Conservation (phyloP, 768 basidiomycete genomes). For the Hygrophorus russula region DNA sequence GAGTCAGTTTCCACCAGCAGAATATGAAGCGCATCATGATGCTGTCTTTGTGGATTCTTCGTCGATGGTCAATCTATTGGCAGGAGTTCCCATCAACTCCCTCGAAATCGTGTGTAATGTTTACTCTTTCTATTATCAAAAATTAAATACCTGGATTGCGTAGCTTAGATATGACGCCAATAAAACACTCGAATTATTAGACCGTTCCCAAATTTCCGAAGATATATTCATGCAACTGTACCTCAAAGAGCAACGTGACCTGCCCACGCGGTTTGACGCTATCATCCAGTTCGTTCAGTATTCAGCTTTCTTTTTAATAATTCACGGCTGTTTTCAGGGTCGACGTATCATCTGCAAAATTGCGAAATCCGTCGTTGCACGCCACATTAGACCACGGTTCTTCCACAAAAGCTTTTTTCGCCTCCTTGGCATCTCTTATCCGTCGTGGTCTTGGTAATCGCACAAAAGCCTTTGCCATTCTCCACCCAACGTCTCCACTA, state of each 20-base stretch:
- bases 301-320: conserved; percentile 4
- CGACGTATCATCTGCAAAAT: conserved; percentile 38
- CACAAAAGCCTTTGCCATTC: conserved; percentile 48
- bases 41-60: conserved; percentile 72
- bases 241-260: conserved; percentile 55
- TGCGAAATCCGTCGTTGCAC: conserved; percentile 30
- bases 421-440: conserved; percentile 37
- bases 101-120: conserved; percentile 55
- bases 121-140: background rate
- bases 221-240: conserved; percentile 69
- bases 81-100: conserved; percentile 65
- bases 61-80: conserved; percentile 67
- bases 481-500: conserved; percentile 35
- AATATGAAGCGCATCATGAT: conserved; percentile 38
- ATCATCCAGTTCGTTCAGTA: conserved; percentile 40
- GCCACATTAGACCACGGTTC: conserved; percentile 51
- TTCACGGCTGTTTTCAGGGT: conserved; percentile 27
- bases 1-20: conserved; percentile 43
- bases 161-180: conserved; percentile 72
- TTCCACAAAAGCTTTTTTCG: conserved; percentile 39
- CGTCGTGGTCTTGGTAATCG: conserved; percentile 68
- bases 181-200: conserved; percentile 56
- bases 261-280: conserved; percentile 62
- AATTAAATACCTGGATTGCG: conserved; percentile 3
- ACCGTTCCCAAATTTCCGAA: conserved; percentile 29